phyloP scores from a whole-genome alignment of 257 asterid species.

The Apocynum venetum region DNA sequence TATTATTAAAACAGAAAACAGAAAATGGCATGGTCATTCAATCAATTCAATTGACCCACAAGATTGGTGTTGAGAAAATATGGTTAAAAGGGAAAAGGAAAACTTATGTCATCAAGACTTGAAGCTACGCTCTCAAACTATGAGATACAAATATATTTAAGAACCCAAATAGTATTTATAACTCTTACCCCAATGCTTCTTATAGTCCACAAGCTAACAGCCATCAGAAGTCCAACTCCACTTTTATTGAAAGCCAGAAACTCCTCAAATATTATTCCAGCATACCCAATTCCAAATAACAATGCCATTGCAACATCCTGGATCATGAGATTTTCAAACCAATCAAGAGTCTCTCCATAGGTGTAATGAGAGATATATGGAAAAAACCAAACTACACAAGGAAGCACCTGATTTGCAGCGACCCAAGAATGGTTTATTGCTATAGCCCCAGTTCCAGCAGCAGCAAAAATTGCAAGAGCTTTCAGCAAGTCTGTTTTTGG shows the following conservation, averaged over 20 bases:
- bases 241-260: constrained; percentile 97
- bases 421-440: constrained; percentile 98
- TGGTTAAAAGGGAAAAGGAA: not conserved
- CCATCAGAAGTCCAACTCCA: constrained; percentile 97
- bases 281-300: constrained; percentile 85
- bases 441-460: constrained; percentile 78
- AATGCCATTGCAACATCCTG: constrained; percentile 93
- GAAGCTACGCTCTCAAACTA: not conserved
- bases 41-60: not conserved
- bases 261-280: constrained; percentile 93
- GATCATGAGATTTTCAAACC: constrained; percentile 19
- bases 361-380: not conserved
- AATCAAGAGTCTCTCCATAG: constrained; percentile 10
- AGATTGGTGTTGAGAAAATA: not conserved
- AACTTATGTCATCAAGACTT: not conserved
- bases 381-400: constrained; percentile 13
- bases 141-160: not conserved
- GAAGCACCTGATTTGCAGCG: constrained; percentile 82
- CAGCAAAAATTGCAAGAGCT: constrained; percentile 80
- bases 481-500: constrained; percentile 83
- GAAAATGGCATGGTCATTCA: not conserved
- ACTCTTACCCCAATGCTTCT: constrained; percentile 89
- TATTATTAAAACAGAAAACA: not conserved
- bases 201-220: constrained; percentile 88
- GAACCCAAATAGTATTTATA: not conserved